phyloP scores from a whole-genome alignment of 2,329 filamentous ascomycete species.

The Neonectria hederae region DNA sequence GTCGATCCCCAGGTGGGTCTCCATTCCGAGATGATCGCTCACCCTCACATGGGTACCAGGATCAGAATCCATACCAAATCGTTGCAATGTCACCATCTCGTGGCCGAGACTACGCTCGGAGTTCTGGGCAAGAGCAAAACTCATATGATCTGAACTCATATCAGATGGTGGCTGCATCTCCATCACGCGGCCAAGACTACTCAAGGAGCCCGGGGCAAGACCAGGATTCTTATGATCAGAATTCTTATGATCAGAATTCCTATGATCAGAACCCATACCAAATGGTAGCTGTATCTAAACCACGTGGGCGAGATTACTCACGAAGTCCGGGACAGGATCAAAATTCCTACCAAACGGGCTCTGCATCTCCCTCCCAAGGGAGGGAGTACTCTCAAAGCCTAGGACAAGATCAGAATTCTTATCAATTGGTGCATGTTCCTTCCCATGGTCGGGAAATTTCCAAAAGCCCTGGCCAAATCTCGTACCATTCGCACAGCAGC shows the following conservation, averaged over 20 bases:
- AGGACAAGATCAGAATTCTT: conserved; percentile 11
- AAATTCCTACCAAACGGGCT: conserved; percentile 6
- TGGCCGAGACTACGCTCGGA: conserved; percentile 5
- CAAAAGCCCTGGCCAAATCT: conserved; percentile 43
- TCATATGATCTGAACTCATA: conserved; percentile 15
- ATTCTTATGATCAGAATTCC: conserved; percentile 20
- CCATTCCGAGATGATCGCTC: conserved; percentile 38
- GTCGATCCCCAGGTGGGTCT: conserved; percentile 42
- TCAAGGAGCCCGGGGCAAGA: conserved; percentile 4
- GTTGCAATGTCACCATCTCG: conserved; percentile 15
- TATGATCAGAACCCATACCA: conserved; percentile 7
- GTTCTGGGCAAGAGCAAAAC: conserved; percentile 1
- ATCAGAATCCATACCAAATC: conserved; percentile 36
- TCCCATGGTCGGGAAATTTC: conserved; percentile 48
- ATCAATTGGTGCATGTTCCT: conserved; percentile 4
- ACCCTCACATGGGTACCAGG: conserved; percentile 37
- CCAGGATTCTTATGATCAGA: conserved; percentile 12
- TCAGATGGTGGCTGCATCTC: conserved; percentile 41
- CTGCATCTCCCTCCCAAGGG: conserved; percentile 26
- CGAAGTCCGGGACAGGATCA: conserved; percentile 15
- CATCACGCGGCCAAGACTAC: conserved; percentile 21
- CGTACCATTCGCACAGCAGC: conserved; percentile 44
- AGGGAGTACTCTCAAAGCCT: conserved; percentile 10
- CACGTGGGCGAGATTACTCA: conserved; percentile 6
- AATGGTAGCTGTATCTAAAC: conserved; percentile 42